Evolutionary conservation across 1,284 basidiomycete genomes (phyloP), one percentile per base, ranked within the genome.

Genomic region (Trametes sp.): DNA sequence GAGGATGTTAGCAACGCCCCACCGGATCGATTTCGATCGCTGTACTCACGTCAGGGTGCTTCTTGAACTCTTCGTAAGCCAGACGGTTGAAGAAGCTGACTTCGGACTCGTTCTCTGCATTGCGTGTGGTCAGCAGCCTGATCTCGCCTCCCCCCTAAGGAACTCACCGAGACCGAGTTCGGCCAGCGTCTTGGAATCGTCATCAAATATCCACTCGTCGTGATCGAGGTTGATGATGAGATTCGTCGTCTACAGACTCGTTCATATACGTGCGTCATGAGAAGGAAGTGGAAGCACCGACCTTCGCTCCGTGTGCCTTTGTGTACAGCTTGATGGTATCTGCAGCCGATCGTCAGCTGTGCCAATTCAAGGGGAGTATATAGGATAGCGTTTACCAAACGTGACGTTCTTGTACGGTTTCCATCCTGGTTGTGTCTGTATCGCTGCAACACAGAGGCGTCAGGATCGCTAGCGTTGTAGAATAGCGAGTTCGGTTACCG

Each of bases 241-340:
- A 78, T 98, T 97, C 31, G 90, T 92, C 0, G 95, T 96, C 95
- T 96, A 73, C 26, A 4, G 19, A 24, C 31, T 8, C 19, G 45
- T 24, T 28, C 21, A 6, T 33, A 24, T 3, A 7, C 28, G 36
- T 9, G 13, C 8, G 23, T 28, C 7, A 6, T 14, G 8, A 36
- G 24, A 26, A 62, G 42, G 35, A 38, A 51, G 13, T 28, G n/a
- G 10, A 21, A 35, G 41, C 26, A 52, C 69, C 41, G 54, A 90
- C 94, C 85, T 99, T 99, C 61, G 95, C 84, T 11, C 96, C 95
- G 74, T 98, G 97, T 1, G 97, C 97, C 70, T 90, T 89, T 0
- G 94, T 95, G 76, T 99, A 99, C 16, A 98, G 79, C 74, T 99
- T 99, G 64, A 99, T 70, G 11, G 96, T 98, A 77, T 98, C 96